phyloP scores from a whole-genome alignment of 2,329 filamentous ascomycete species.

The Botrytis sinoallii region DNA sequence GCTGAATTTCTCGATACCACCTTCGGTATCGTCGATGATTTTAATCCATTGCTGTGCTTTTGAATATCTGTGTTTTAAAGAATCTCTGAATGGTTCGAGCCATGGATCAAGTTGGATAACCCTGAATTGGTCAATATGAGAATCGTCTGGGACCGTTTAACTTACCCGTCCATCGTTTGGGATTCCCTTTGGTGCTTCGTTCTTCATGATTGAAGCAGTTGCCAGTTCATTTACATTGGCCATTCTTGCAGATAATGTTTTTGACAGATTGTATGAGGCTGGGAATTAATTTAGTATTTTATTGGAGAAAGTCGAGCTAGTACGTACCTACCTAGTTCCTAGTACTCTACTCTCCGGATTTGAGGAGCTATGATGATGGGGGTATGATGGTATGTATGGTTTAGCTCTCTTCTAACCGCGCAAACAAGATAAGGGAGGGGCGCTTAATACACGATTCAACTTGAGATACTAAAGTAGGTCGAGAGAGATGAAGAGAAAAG shows the following conservation, averaged over 20 bases:
- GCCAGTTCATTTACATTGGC: conserved; percentile 32
- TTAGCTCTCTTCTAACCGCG: conserved; percentile 12
- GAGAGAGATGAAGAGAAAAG: background rate
- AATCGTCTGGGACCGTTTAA: conserved; percentile 8
- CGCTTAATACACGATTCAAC: background rate
- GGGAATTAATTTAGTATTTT: background rate
- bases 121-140: conserved; percentile 50
- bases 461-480: too few relatives aligned
- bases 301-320: conserved; percentile 13
- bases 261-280: background rate
- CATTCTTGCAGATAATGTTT: conserved; percentile 29
- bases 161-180: conserved; percentile 72
- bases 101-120: conserved; percentile 86
- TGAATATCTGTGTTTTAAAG: conserved; percentile 71
- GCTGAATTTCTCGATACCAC: conserved; percentile 88
- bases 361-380: conserved; percentile 17
- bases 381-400: conserved; percentile 12
- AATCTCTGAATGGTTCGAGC: conserved; percentile 78
- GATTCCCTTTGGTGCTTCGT: conserved; percentile 48
- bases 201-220: conserved; percentile 31
- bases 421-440: conserved; percentile 7
- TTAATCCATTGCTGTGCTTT: conserved; percentile 86
- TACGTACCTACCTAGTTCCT: background rate
- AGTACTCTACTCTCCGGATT: conserved; percentile 5
- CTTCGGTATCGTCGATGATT: conserved; percentile 77